Evolutionary conservation across 1,284 basidiomycete species (phyloP), one percentile per base, ranked within the genome.

Genomic region (Trichosporon sp.): DNA sequence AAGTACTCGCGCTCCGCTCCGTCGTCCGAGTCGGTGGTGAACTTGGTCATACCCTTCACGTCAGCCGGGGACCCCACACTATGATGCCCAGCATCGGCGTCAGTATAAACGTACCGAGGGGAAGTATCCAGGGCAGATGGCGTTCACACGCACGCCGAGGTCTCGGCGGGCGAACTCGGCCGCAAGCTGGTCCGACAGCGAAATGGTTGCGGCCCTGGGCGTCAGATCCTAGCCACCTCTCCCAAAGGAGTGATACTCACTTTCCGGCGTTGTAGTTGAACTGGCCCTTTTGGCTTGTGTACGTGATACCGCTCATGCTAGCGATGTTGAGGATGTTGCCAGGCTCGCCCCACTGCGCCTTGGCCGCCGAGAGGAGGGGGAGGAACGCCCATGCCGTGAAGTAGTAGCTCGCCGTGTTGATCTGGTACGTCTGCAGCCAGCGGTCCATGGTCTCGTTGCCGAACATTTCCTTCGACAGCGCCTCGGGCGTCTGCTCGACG

Each of bases 341-440:
- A 8, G 76, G 73, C 70, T 81, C 80, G 13, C 69, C 70, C 32
- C 77, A 78, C 15, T 76, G 70, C 0, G 73, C 71, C 72, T 79
- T 80, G 31, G 81, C 81, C 1, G 77, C 77, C 7, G 73, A 73
- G 2, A 84, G 76, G 13, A 83, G 74, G 2, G 82, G 82, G 12
- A 84, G 73, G 77, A 84, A 81, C 23, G 82, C 83, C 65, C 80
- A 82, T 3, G 81, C 72, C 12, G 78, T 79, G 71, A 83, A 84
- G 73, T 80, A 78, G 75, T 81, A 81, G 27, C 78, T 79, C 1
- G 80, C 77, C 34, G 76, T 77, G 76, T 83, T 83, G 75, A 81
- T 82, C 21, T 69, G 67, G 73, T 80, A 81, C 13, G 74, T 77
- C 25, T 79, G 70, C n/a, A 73, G 42, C 81, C 81, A 83, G 62